Evolutionary conservation across 148 eudicot species (phyloP).

Genomic region (Fagopyrum tataricum): DNA sequence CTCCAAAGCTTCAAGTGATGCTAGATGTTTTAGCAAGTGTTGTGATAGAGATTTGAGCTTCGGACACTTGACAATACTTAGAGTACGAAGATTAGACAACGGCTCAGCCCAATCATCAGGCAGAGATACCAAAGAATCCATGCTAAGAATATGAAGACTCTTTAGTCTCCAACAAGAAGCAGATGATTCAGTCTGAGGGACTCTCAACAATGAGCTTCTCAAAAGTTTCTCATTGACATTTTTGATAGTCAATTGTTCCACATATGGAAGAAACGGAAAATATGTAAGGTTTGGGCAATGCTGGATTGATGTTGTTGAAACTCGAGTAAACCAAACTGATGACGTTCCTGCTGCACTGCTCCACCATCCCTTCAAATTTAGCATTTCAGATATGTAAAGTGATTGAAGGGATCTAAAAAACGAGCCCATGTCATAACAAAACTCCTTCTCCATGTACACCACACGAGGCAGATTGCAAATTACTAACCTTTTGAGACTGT

Average conservation of each 20-base stretch:
- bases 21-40: neutral
- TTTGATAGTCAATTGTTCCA: neutral
- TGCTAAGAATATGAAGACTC: neutral
- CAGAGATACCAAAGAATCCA: neutral
- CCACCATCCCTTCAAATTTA: constrained; percentile 28
- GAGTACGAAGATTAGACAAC: neutral
- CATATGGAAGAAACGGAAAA: constrained; percentile 15
- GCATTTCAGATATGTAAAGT: neutral
- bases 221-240: neutral
- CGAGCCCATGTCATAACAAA: neutral
- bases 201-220: neutral
- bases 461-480: neutral
- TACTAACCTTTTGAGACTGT: neutral
- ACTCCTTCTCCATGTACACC: neutral
- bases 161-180: neutral
- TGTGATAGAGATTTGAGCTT: neutral
- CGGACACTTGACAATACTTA: neutral
- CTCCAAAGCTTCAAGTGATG: neutral
- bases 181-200: too few relatives aligned
- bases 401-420: constrained; percentile 29
- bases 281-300: constrained; percentile 11
- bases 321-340: constrained; percentile 2
- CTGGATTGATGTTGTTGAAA: neutral
- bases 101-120: neutral
- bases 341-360: neutral